Evolutionary conservation across 257 asterid species (phyloP), one percentile per base, ranked within the genome.

Genomic region (Primulina huaijiensis): DNA sequence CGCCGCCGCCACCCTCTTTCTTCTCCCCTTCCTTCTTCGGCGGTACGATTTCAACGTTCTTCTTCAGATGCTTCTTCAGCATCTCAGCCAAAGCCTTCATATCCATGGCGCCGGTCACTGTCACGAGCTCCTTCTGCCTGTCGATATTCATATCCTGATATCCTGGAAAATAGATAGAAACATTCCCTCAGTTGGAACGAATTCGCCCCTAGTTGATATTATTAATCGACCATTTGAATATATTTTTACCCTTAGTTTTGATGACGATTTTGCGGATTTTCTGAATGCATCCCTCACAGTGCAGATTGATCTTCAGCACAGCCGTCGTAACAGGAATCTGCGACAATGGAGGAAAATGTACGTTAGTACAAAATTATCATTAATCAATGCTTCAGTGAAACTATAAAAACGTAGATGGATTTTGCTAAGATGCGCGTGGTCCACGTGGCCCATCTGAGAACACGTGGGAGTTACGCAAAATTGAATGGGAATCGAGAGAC

Each of bases 201-300:
- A 27, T 27, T 27, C 34, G 5, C 34, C 34, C 34, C 3, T 5
- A 30, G 34, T 31, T 31, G 5, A 31, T 31, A 31, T 31, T 31
- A 31, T 5, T 2, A 38, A 38, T 10, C 40, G 10, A 35, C 7
- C 50, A 38, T 38, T 38, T 9, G 16, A 1, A 38, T 1, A 43
- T 19, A 43, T 11, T 21, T 31, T 69, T 68, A 90, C 98, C 98
- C 74, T 80, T 85, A 29, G 96, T 81, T 58, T 85, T 85, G 69
- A 79, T 59, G 60, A 88, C 84, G 17, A 73, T 73, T 71, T 67
- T 92, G 66, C 64, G 33, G 40, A 92, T 90, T 70, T 87, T 92
- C 68, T 83, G 83, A 6, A 83, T 81, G 81, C 98, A 92, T 34
- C 98, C 98, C 25, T 92, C 89, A 55, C 98, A 92, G 76, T 92